A percentile compares a stretch with the other conserved stretches of the same genome.
These are phyloP conservation scores for Trypanosoma congolense DNA, from an alignment of 208 protist genomes.

Conservation along the genomic window DNA sequence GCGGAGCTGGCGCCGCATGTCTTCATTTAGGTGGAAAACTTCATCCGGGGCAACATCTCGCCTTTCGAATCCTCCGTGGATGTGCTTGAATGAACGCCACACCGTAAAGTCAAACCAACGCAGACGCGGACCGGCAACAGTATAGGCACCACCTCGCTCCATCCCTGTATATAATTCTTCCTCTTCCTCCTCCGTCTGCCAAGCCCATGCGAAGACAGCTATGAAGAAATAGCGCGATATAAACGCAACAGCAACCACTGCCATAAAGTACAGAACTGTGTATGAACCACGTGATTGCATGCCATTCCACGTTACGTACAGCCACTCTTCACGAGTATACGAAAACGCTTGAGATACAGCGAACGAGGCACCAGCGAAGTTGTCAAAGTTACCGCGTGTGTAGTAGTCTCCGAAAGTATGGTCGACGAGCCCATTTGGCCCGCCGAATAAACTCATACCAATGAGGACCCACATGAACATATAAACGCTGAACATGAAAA, in stretches of 20 bases:
- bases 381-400: conserved; percentile 71
- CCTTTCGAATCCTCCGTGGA: conserved; percentile 84
- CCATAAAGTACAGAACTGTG: conserved; percentile 87
- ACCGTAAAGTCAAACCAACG: conserved; percentile 89
- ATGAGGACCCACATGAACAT: conserved; percentile 90
- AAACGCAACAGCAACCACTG: conserved; percentile 61
- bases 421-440: conserved; percentile 52
- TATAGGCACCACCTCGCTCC: conserved; percentile 13
- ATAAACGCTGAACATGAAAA: conserved; percentile 86
- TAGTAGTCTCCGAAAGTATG: conserved; percentile 37
- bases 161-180: conserved; percentile 44
- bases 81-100: conserved; percentile 90
- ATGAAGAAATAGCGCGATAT: conserved; percentile 88
- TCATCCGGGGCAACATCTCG: conserved; percentile 86
- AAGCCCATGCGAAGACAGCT: conserved; percentile 77
- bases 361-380: conserved; percentile 77
- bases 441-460: conserved; percentile 91
- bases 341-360: conserved; percentile 85
- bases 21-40: conserved; percentile 83
- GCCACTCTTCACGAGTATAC: conserved; percentile 78
- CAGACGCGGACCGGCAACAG: conserved; percentile 25
- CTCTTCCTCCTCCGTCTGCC: conserved; percentile 69
- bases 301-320: conserved; percentile 80
- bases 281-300: conserved; percentile 77
- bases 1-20: conserved; percentile 82